Conservation (phyloP, 371 early-diverging fungal species). For the Nematocida homosporus region DNA sequence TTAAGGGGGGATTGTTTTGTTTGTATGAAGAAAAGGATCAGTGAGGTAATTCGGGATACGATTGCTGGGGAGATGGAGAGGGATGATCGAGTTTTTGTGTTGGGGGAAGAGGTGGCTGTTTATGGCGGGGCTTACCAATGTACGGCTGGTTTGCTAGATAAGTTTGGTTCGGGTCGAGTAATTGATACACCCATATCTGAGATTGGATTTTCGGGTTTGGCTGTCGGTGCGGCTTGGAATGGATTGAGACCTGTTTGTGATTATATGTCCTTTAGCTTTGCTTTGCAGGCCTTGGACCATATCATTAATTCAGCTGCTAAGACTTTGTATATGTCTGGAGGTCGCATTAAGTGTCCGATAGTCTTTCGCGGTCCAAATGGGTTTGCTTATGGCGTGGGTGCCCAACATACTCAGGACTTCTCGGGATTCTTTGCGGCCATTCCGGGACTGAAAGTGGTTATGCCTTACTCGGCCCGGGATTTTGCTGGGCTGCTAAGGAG, state of each 20-base stretch:
- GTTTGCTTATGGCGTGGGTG: slow-evolving; percentile 91
- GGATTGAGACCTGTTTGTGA: slow-evolving; percentile 96
- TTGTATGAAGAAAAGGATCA: slow-evolving; percentile 26
- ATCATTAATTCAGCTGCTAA: slow-evolving; percentile 98
- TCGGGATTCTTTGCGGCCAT: slow-evolving; percentile 94
- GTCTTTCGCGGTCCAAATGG: slow-evolving; percentile 99
- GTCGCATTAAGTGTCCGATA: slow-evolving; percentile 79
- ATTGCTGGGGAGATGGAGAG: slow-evolving; percentile 89
- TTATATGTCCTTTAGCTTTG: slow-evolving; percentile 99
- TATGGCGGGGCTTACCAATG: slow-evolving; percentile 99
- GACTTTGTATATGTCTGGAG: slow-evolving; percentile 95
- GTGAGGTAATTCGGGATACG: slow-evolving; percentile 89
- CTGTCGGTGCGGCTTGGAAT: slow-evolving; percentile 85
- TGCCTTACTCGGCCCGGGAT: slow-evolving; percentile 91
- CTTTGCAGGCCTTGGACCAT: slow-evolving; percentile 99
- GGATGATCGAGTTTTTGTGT: slow-evolving; percentile 81
- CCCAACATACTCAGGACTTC: slow-evolving; percentile 98
- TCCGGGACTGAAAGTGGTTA: slow-evolving; percentile 94
- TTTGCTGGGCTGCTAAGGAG: slow-evolving; percentile 90
- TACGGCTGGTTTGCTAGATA: slow-evolving; percentile 88
- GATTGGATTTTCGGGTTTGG: slow-evolving; percentile 94
- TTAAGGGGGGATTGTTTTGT: neutral
- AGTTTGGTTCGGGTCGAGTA: slow-evolving; percentile 89
- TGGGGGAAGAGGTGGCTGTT: slow-evolving; percentile 94
- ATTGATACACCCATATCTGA: slow-evolving; percentile 98